phyloP scores from a whole-genome alignment of 2,329 filamentous ascomycete genomes.

The Neonectria sp. region DNA sequence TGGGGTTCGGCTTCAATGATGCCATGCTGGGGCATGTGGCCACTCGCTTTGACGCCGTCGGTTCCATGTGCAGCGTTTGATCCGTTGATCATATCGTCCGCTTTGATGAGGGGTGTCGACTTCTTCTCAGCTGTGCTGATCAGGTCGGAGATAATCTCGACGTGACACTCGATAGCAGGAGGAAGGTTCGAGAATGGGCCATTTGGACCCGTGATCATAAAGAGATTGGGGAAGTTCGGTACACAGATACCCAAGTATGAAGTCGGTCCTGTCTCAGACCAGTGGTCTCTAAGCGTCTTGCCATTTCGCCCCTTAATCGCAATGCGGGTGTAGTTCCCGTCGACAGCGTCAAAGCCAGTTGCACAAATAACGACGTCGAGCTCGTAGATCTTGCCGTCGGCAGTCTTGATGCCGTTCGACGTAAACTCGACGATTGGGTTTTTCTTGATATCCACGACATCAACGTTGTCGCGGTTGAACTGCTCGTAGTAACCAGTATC shows the following conservation, averaged over 20 bases:
- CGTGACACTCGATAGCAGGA: neutral
- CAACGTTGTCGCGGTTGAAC: constrained; percentile 3
- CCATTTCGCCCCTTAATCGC: neutral
- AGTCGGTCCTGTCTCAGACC: neutral
- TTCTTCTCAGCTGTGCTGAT: neutral
- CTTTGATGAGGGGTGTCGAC: neutral
- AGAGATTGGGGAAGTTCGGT: neutral
- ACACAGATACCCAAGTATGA: neutral
- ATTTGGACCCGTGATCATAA: neutral
- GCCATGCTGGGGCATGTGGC: neutral
- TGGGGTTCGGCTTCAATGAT: neutral
- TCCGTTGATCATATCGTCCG: neutral
- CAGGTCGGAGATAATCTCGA: neutral
- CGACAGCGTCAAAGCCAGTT: constrained; percentile 4
- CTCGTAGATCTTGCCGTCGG: neutral
- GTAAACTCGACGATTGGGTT: constrained; percentile 7
- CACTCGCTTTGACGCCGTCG: neutral
- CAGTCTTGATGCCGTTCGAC: neutral
- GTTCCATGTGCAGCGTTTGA: neutral
- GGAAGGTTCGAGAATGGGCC: neutral
- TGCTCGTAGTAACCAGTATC: constrained; percentile 1
- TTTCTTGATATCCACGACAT: constrained; percentile 1
- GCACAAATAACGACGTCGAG: constrained; percentile 1
- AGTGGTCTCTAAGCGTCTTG: neutral
- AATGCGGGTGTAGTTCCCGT: neutral